Percentiles rank a stretch among this genome's conserved stretches.
Evolutionary conservation across 1,139 yeast species (phyloP).

Genomic region (Protomyces macrosporus): DNA sequence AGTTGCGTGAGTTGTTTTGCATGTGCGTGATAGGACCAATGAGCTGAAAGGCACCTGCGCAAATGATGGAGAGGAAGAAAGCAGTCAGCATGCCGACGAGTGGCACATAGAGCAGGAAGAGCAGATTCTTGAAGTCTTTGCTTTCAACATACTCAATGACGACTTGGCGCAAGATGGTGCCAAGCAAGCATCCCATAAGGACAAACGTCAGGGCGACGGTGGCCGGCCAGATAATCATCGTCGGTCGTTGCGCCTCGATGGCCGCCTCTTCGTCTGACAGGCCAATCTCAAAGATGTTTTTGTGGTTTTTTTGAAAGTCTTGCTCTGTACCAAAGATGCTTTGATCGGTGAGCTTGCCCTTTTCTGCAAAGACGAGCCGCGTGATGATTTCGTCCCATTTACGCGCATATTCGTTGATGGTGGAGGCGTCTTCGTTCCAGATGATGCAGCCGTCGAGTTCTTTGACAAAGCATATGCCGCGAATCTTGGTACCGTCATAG

Average conservation of each 20-base stretch:
- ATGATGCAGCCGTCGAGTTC: conserved; percentile 28
- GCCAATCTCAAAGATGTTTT: conserved; percentile 2
- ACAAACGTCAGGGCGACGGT: conserved; percentile 8
- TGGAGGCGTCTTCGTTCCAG: conserved; percentile 30
- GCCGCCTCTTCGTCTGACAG: conserved; percentile 1
- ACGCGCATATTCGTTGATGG: conserved; percentile 14
- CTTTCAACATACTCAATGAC: conserved; percentile 10
- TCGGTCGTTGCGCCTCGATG: neutral
- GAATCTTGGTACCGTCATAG: conserved; percentile 10
- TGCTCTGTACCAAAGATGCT: conserved; percentile 13
- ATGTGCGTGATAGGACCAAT: conserved; percentile 29
- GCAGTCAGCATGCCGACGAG: conserved; percentile 20
- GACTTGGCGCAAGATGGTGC: conserved; percentile 4
- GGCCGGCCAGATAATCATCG: conserved; percentile 19
- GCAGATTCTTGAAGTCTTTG: conserved; percentile 8
- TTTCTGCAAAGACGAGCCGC: conserved; percentile 9
- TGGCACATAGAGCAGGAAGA: conserved; percentile 21
- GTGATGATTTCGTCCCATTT: conserved; percentile 22
- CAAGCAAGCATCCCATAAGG: conserved; percentile 13
- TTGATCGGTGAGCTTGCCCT: conserved; percentile 9
- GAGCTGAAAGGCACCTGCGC: conserved; percentile 23
- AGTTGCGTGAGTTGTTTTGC: conserved; percentile 24
- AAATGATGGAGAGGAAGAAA: conserved; percentile 22
- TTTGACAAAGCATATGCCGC: conserved; percentile 27
- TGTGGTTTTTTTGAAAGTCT: neutral